Evolutionary conservation across 352 stramenopile genomes (phyloP), one percentile per base, ranked within the genome.

Genomic region (Phytophthora hybrid): DNA sequence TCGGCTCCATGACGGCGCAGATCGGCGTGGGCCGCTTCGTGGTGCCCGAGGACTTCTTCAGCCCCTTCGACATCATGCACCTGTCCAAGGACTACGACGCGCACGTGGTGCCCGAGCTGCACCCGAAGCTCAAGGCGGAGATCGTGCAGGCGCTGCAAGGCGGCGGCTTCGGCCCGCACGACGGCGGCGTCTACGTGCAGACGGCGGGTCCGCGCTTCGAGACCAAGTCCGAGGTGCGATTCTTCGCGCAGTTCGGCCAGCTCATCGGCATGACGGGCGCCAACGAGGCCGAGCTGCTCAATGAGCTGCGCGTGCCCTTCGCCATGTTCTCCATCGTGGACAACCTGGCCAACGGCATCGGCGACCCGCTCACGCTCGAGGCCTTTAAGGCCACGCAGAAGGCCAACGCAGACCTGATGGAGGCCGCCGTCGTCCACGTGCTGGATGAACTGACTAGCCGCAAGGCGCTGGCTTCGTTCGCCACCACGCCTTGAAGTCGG

Each of bases 201-300:
- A 92, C 87, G 32, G 76, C 83, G 0, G 92, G 92, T 3, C 92
- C 92, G 39, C 89, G 92, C 66, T 97, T 97, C 69, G 92, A 97
- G 78, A 97, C 92, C 59, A 97, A 97, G 79, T 85, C 92, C 13
- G 92, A 97, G 76, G 91, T 97, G 80, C 88, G 88, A 54, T 96
- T 95, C 77, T 95, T 97, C 62, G 79, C 89, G 29, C 87, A 95
- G 71, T 95, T 92, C 52, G 92, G 91, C 9, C 81, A 97, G 41
- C 73, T 97, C 60, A 88, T 97, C 49, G 92, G 92, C 51, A 97
- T 97, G 92, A 97, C 92, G 6, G 91, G 87, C 54, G 85, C 88
- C 18, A 94, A 97, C 67, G 92, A 97, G 71, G 90, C 92, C 41
- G 88, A 93, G 69, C 78, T 96, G 5, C 82, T 93, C 23, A 95